Base-by-base conservation (phyloP, 2,329 filamentous ascomycete species). In the Pseudogymnoascus sp. region DNA sequence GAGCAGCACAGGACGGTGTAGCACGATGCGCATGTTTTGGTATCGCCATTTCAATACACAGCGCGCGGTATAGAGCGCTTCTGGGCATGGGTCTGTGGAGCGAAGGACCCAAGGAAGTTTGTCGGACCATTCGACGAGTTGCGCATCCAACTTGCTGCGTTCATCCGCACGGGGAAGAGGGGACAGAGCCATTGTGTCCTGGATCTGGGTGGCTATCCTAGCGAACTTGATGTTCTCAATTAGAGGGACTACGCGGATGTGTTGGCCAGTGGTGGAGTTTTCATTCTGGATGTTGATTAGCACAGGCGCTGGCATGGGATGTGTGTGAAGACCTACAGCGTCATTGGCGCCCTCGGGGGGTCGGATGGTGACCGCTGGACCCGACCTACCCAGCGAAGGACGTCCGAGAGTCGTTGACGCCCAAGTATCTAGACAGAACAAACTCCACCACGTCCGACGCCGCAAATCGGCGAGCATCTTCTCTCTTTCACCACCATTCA, bases 11-110 rank as follows among this genome's bases (percentile, higher is more conserved):
- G 88, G 88, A 2, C 89, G 79, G 70, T 91, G 85, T 19, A 92
- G 80, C 1, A 92, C 79, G 73, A 91, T 86, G 52, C 88, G 84
- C 52, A 90, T 79, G 66, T 90, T 90, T 68, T 89, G 84, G 69
- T 89, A 92, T 12, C 88, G 81, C 89, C 88, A 92, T 71, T 89
- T 88, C 85, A 91, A 90, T 66, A 91, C 81, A 63, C 83, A 83
- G 57, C 88, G 80, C 0, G 85, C 82, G 56, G 86, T 85, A 63
- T 83, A 83, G 15, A 91, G 79, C 2, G 85, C 82, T 65, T 89
- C 85, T 0, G 86, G 83, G 68, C 85, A 89, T 8, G 85, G 82
- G 60, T 90, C 84, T 9, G 76, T 81, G 18, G 82, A 81, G 64
- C 82, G 78, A 33, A 87, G 75, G 12, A 87, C 76, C 76, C 82